A percentile compares a stretch with the other conserved stretches of the same genome.
These are phyloP conservation scores for Pueraria montana DNA, from an alignment of 306 rosid species.

Conservation along the genomic window DNA sequence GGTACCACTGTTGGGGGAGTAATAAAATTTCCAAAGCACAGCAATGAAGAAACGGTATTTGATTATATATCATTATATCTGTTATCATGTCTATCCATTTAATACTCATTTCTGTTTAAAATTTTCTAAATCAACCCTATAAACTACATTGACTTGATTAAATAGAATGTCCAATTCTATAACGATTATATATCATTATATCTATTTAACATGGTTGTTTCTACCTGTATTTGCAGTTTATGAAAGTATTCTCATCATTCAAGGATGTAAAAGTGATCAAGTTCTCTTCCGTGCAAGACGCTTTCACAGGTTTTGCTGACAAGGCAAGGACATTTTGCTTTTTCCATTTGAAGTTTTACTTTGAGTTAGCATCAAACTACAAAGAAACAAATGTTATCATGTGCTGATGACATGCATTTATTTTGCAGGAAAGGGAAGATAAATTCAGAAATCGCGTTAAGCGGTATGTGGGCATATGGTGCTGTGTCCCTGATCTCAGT, in stretches of 20 bases:
- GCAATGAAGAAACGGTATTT: slow-evolving; percentile 88
- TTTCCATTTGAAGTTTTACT: slow-evolving; percentile 1
- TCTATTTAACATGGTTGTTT: slow-evolving; percentile 21
- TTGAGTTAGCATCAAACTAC: slow-evolving; percentile 13
- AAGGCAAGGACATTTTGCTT: slow-evolving; percentile 63
- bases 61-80: slow-evolving; percentile 1
- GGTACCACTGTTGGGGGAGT: slow-evolving; percentile 59
- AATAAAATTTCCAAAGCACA: slow-evolving; percentile 80
- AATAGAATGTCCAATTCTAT: neutral
- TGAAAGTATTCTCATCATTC: slow-evolving; percentile 76
- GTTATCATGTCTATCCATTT: neutral
- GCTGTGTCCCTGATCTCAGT: slow-evolving; percentile 69
- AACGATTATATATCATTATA: neutral
- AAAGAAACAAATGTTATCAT: neutral
- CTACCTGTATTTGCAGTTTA: slow-evolving; percentile 62
- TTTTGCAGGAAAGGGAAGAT: slow-evolving; percentile 70
- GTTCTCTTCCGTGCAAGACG: slow-evolving; percentile 88
- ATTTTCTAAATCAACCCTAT: slow-evolving; percentile 17
- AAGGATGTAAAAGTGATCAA: slow-evolving; percentile 90
- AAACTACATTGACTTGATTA: slow-evolving; percentile 24
- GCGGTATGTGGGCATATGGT: slow-evolving; percentile 91
- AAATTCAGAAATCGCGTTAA: slow-evolving; percentile 80
- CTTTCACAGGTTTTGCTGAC: slow-evolving; percentile 74
- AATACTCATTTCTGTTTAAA: slow-evolving; percentile 22
- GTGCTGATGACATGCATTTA: slow-evolving; percentile 35